These are phyloP conservation scores for Symbiodinium pilosum DNA, from an alignment of 73 alveolate species.

Conservation along the genomic window DNA sequence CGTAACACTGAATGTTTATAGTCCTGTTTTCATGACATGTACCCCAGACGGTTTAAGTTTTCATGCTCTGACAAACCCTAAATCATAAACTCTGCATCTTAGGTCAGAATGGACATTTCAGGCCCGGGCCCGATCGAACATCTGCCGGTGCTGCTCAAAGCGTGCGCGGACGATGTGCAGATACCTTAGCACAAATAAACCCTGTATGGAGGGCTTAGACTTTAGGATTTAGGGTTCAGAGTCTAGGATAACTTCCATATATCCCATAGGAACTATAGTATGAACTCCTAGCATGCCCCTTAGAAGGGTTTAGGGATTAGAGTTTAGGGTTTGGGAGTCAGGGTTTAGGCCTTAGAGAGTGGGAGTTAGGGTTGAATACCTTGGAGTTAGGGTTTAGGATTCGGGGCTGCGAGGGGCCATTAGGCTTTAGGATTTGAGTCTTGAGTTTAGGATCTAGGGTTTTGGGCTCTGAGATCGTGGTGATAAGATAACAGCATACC, in stretches of 20 bases:
- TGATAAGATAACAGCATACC: too few species aligned
- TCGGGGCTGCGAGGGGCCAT: background rate
- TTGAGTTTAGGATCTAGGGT: background rate
- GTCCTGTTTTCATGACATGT: too few species aligned
- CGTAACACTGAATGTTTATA: too few species aligned
- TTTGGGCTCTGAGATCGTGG: background rate
- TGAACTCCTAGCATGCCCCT: too few species aligned
- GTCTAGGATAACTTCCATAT: too few species aligned
- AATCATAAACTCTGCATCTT: too few species aligned
- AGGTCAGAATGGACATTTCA: too few species aligned
- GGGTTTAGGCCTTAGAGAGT: background rate
- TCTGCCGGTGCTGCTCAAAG: conserved; percentile 77
- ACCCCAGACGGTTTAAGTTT: too few species aligned
- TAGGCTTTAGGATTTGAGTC: background rate
- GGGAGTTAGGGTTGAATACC: background rate
- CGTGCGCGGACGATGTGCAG: conserved; percentile 63
- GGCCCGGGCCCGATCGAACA: conserved; percentile 33
- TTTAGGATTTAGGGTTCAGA: background rate
- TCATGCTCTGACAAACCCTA: too few species aligned
- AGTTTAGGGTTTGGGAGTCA: background rate
- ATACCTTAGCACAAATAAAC: background rate
- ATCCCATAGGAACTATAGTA: too few species aligned
- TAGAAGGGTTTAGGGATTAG: too few species aligned
- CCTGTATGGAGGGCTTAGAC: background rate
- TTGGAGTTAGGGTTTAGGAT: background rate